Conservation (phyloP, 1,284 basidiomycete genomes). For the Lentinula novae-zelandiae region DNA sequence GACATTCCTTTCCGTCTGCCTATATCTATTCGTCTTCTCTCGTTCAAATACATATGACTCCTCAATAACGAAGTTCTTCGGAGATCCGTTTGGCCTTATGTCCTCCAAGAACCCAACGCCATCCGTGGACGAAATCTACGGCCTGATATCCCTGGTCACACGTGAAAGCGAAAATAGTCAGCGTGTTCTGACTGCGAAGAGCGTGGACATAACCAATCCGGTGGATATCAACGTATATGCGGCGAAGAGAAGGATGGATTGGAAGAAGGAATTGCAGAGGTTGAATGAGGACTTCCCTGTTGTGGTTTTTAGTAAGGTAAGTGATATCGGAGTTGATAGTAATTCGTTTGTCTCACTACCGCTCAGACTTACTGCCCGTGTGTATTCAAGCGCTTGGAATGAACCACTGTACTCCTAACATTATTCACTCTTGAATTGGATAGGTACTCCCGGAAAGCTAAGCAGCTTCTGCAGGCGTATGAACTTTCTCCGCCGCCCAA, state of each 20-base stretch:
- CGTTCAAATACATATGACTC: background rate
- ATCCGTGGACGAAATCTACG: constrained; percentile 55
- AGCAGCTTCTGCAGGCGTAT: constrained; percentile 62
- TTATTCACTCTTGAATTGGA: background rate
- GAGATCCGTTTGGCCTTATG: background rate
- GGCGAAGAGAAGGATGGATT: constrained; percentile 37
- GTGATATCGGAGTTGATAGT: constrained; percentile 15
- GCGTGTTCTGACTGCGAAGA: constrained; percentile 35
- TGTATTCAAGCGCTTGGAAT: constrained; percentile 16
- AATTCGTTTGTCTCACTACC: background rate
- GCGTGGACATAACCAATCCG: constrained; percentile 39
- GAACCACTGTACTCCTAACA: background rate
- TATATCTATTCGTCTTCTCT: background rate
- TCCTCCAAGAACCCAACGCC: constrained; percentile 11
- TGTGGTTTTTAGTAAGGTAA: constrained; percentile 78
- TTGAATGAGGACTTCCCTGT: constrained; percentile 57
- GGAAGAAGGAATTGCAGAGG: constrained; percentile 41
- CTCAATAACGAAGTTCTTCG: background rate
- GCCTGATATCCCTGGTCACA: constrained; percentile 59
- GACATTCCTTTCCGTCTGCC: background rate
- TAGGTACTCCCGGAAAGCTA: constrained; percentile 70
- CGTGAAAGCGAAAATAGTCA: constrained; percentile 37
- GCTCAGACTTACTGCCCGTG: constrained; percentile 67
- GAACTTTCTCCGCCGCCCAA: constrained; percentile 65
- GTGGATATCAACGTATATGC: constrained; percentile 52